Conservation (phyloP, 164 flowering plant genomes). For the Sextonia rubra region DNA sequence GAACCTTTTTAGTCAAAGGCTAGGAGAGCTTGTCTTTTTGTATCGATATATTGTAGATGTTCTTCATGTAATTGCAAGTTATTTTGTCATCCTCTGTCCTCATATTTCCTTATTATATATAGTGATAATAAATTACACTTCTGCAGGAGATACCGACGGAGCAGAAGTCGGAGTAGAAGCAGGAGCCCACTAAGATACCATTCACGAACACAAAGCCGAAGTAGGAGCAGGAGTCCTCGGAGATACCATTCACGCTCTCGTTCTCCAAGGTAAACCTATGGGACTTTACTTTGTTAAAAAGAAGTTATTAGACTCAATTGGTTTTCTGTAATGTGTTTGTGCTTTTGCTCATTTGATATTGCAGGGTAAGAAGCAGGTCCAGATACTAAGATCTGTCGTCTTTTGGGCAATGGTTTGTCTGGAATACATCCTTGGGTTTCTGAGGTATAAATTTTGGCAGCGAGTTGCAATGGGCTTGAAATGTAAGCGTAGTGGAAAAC, state of each 20-base stretch:
- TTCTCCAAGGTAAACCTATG: not conserved
- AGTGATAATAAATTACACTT: not conserved
- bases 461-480: not conserved
- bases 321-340: not conserved
- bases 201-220: conserved; percentile 24
- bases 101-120: not conserved
- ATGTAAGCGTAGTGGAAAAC: not conserved
- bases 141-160: conserved; percentile 3
- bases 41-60: too few relatives aligned
- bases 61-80: not conserved
- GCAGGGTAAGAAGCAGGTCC: conserved; percentile 4
- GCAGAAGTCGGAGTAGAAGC: conserved; percentile 8
- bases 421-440: not conserved
- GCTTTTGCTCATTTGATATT: not conserved
- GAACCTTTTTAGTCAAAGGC: not conserved
- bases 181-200: conserved; percentile 1
- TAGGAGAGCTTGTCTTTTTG: not conserved
- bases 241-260: conserved; percentile 54
- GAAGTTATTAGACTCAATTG: not conserved
- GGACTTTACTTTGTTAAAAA: not conserved
- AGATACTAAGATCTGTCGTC: not conserved
- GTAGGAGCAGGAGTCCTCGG: conserved; percentile 55
- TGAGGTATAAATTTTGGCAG: not conserved
- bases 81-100: not conserved
- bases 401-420: not conserved